Base-by-base conservation (phyloP, 2,329 filamentous ascomycete genomes). In the Drechslerella coelobrocha region DNA sequence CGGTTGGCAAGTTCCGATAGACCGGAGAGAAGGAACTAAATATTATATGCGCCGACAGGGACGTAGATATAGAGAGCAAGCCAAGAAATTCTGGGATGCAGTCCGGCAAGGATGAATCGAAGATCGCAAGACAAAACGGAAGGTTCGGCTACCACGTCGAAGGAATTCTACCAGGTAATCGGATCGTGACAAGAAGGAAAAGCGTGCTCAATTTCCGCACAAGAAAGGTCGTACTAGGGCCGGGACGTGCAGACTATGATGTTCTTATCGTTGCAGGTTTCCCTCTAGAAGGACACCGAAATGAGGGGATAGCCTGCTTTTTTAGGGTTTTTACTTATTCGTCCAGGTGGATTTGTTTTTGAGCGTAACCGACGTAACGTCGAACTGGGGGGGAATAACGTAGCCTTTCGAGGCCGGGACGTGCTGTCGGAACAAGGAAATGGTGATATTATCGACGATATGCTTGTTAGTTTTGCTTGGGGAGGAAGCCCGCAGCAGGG, bases 111-210 rank as follows among this genome's bases (percentile, higher is more conserved):
- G 65, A 62, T 69, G 56, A 6, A 69, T 53, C 43, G 65, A 51
- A 52, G 57, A 62, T 69, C 65, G 55, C 57, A 61, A 57, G 51
- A 69, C 52, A 69, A 69, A 69, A 61, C 45, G 65, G 65, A 69
- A 69, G 65, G 65, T 69, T 69, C 57, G 65, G 57, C 26, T 69
- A 62, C 65, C 65, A 61, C 43, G 37, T 57, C 45, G 56, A 48
- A 69, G 24, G 65, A 61, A 62, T 69, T 69, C 56, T 69, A 69
- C 65, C 65, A 69, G 65, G 65, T 69, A 69, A 69, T 69, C 65
- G 65, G 65, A 69, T 69, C 57, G 65, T 69, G 56, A 47, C 27
- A 52, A 62, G 57, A 51, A 41, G 57, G 55, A 48, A 53, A 50
- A 59, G 57, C 34, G 56, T 62, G 65, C 45, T 69, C 57, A 69